Evolutionary conservation across 768 basidiomycete genomes (phyloP), one percentile per base, ranked within the genome.

Genomic region (Agrocybe chaxingu): DNA sequence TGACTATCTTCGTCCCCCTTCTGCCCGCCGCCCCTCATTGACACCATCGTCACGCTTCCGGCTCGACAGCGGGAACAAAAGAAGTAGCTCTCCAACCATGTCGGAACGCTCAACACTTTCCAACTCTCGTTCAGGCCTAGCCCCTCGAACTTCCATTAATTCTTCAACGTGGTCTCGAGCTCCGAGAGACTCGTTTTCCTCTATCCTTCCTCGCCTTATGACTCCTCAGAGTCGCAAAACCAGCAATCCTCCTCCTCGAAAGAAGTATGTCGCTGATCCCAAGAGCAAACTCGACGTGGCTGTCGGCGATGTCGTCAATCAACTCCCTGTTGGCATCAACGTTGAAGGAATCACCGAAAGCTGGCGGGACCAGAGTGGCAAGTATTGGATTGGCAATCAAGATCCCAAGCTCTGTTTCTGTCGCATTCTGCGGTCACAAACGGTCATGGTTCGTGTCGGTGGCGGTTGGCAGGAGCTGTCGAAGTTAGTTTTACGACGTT

Each of bases 391-490:
- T 57, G 95, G 95, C 10, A 86, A 92, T 57, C 83, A 91, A 57
- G 91, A 95, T 45, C 82, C 92, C 5, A 92, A 85, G 66, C 73
- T 96, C 31, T 95, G 92, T 66, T 96, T 93, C 66, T 93, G 92
- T 66, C 81, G 94, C 24, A 96, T 96, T 41, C 70, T 96, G 24
- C 84, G 92, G 8, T 92, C 89, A 1, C 89, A 92, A 60, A 93
- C 89, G 0, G 93, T 96, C 55, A 97, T 97, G 94, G 94, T 98
- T 39, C 82, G 94, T 52, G 92, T 97, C 10, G 94, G 94, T 24
- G 95, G 95, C 33, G 95, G 95, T 12, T 98, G 94, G 94, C 73
- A 82, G 48, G 93, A 96, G 66, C 69, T 98, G 46, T 92, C 91
- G 13, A 92, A 85, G 93, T 95, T 65, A 8, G 7, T 10, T 19